Percentiles rank a stretch among this genome's conserved stretches.
phyloP scores from a whole-genome alignment of 352 stramenopile genomes.

The Blastocystis sp. region DNA sequence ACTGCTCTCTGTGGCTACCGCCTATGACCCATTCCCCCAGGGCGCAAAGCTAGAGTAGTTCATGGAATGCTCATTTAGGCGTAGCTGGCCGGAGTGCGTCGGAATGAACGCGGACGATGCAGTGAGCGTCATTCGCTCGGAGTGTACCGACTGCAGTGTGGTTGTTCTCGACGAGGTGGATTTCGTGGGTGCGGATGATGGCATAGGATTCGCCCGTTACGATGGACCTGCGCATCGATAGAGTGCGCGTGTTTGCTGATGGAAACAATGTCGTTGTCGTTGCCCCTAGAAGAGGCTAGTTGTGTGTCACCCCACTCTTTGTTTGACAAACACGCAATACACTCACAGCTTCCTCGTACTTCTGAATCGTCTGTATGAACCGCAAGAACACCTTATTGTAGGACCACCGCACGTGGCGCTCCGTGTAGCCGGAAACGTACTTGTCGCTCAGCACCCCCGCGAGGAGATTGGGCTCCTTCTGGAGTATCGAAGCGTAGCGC shows the following conservation, averaged over 20 bases:
- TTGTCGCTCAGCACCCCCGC: slow-evolving; percentile 13
- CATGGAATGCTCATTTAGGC: background rate
- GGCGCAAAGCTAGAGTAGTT: slow-evolving; percentile 9
- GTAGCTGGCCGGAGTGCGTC: slow-evolving; percentile 54
- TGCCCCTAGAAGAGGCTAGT: slow-evolving; percentile 48
- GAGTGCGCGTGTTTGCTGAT: slow-evolving; percentile 57
- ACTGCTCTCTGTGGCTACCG: background rate
- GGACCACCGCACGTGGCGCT: slow-evolving; percentile 27
- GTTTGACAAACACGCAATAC: background rate
- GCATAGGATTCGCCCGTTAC: slow-evolving; percentile 14
- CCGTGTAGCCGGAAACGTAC: slow-evolving; percentile 18
- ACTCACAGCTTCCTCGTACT: background rate
- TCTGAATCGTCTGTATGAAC: slow-evolving; percentile 32
- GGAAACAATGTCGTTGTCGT: slow-evolving; percentile 22
- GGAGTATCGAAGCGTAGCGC: background rate
- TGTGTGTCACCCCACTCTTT: background rate
- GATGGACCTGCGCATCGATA: slow-evolving; percentile 57
- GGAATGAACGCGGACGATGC: slow-evolving; percentile 34
- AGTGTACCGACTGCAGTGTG: slow-evolving; percentile 20
- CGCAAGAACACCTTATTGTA: slow-evolving; percentile 42
- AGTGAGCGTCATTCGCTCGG: background rate
- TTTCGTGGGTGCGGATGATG: background rate
- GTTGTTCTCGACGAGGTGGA: background rate
- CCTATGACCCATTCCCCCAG: slow-evolving; percentile 26
- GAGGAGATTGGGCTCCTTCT: slow-evolving; percentile 19